Evolutionary conservation across 257 asterid species (phyloP), one percentile per base, ranked within the genome.

Genomic region (Handroanthus guayacan): DNA sequence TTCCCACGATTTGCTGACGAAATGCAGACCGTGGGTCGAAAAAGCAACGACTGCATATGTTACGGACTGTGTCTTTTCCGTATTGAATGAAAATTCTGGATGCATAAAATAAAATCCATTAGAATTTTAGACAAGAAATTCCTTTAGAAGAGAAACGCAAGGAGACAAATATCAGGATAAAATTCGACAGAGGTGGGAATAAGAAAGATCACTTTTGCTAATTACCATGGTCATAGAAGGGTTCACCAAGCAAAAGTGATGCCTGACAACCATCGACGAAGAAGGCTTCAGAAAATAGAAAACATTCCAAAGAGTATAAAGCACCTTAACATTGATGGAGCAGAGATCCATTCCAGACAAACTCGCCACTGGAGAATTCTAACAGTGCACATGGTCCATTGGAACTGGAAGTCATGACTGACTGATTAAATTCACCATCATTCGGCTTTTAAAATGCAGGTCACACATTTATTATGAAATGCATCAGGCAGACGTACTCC

Each of bases 251-350:
- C 25, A 61, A 73, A 12, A 12, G 25, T 16, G 50, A 12, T 36
- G 50, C 16, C 14, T 47, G 12, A 38, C 37, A 47, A 41, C 39
- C 3, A 13, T 52, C 48, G 8, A 7, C 4, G 14, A 54, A n/a
- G 25, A 13, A 11, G 9, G 39, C 1, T 25, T 25, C 31, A 25
- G 31, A 25, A 25, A 25, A 25, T 25, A 25, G 31, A 25, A 25
- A 25, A 25, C 31, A 25, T 25, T 25, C 16, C 14, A 38, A 51
- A n/a, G 17, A 54, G 34, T 9, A 43, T 16, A 5, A 13, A 17
- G 13, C 75, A 72, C 77, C 68, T 72, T 43, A 20, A 20, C 45
- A 11, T 20, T 20, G 56, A 55, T 38, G 41, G 36, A 44, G 57
- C 69, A 72, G 76, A 43, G 14, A 25, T 60, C 48, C 2, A 50